Base-by-base conservation (phyloP, 805 yeast genomes). In the Candida peoriensis region DNA sequence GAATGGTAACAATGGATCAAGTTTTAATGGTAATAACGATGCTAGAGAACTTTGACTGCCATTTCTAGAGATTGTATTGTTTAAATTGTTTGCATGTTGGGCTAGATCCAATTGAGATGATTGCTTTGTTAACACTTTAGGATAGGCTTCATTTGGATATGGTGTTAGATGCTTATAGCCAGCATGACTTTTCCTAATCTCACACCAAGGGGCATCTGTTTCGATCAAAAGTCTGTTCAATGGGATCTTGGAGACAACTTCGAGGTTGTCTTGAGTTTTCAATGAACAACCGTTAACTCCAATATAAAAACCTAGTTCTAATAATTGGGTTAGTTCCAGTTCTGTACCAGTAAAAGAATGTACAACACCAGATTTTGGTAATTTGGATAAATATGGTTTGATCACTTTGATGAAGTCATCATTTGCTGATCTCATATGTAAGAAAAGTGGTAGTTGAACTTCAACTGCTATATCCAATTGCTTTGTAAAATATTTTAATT, bases 161-260 rank as follows among this genome's bases (percentile, higher is more conserved):
- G 62, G 50, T 0, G 76, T 60, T 20, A 88, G 54, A 42, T 64
- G 70, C 42, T 74, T 62, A 58, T 74, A 76, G 12, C 93, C 73
- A 3, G 87, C 86, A 55, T 87, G 96, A 8, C 93, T 71, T 45
- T 76, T 83, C 39, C 94, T 69, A 30, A 93, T 76, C 53, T 89
- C 97, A 63, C 99, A 93, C 98, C 98, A 93, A 1, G 99, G 98
- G 4, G 97, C 88, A 60, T 93, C 98, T 0, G 97, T 90, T 55
- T 93, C 99, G 8, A 93, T 72, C 70, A 90, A 60, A 28, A 93
- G 57, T 48, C 68, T 72, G 5, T 78, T 75, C 8, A 77, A 50
- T 0, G 97, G 97, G n/a, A 93, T 72, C 17, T 55, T 49, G 27
- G 63, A 60, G 1, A 80, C 86, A 17, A 80, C 87, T 19, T 69